Evolutionary conservation across 2,329 filamentous ascomycete genomes (phyloP), one percentile per base, ranked within the genome.

Genomic region (Shiraia bambusicola): DNA sequence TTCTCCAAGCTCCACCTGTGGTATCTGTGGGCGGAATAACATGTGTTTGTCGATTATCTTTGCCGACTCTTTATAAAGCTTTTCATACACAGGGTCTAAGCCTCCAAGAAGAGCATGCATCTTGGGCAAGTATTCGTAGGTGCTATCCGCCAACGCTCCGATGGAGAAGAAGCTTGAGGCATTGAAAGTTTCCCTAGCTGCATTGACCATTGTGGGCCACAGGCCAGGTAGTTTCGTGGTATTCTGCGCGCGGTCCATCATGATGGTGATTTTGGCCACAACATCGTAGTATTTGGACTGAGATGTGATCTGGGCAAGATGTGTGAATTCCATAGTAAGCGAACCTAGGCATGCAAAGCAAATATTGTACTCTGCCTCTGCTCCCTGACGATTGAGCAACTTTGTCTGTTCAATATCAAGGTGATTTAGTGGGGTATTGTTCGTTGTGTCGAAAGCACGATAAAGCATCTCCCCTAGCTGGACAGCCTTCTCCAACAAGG

Each of bases 21-120:
- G 65, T 1, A 67, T 49, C 50, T 65, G 59, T 12, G 77, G 75
- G 9, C 76, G 70, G 56, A 73, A 79, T 7, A 79, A 62, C 43
- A 74, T 72, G 57, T 77, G 62, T 34, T 72, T 66, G 36, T 72
- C 72, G 6, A 74, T 73, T 22, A 72, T 65, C 7, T 55, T 39
- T 37, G 71, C 69, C 3, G 68, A 66, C 29, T 66, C 71, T 50
- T 84, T 78, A 59, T 83, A 88, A 12, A 82, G 66, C 11, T 76
- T 76, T 13, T 71, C 55, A 54, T 79, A 79, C 8, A 72, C 63
- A 0, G 70, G 67, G 4, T 73, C 69, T 1, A 68, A 50, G 6
- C 76, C 76, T 10, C 65, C 64, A 8, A 67, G 56, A 6, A 69
- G 54, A 22, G 61, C 55, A 38, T 55, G 49, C 51, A 60, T 64